These are phyloP conservation scores for Aspergillus tubingensis DNA, from an alignment of 2,329 filamentous ascomycete genomes.

Conservation along the genomic window DNA sequence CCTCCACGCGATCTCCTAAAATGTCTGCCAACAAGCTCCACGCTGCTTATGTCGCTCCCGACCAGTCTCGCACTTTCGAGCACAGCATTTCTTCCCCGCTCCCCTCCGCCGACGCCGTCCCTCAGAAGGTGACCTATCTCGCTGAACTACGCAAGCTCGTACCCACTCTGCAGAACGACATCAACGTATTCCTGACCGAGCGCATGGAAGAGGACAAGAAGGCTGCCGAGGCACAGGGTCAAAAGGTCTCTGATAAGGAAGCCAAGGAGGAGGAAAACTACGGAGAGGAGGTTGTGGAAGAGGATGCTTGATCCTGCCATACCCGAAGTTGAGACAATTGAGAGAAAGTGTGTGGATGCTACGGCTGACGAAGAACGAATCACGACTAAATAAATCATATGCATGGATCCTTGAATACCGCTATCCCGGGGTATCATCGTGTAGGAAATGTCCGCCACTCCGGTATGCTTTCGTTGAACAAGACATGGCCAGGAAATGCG, in stretches of 20 bases:
- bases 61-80: constrained; percentile 34
- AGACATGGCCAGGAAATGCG: constrained; percentile 4
- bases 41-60: constrained; percentile 34
- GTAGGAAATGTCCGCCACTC: constrained; percentile 27
- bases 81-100: constrained; percentile 33
- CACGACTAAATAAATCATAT: constrained; percentile 1
- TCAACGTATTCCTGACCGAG: constrained; percentile 62
- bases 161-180: constrained; percentile 55
- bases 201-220: constrained; percentile 64
- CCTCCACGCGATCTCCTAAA: background rate
- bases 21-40: constrained; percentile 13
- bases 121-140: constrained; percentile 57
- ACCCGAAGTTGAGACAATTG: constrained; percentile 10
- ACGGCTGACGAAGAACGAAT: background rate
- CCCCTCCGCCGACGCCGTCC: constrained; percentile 25
- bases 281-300: constrained; percentile 75
- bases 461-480: constrained; percentile 13
- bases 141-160: constrained; percentile 52
- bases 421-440: constrained; percentile 42
- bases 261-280: constrained; percentile 64
- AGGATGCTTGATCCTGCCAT: constrained; percentile 53
- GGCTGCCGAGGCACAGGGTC: constrained; percentile 33
- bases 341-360: background rate
- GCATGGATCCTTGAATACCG: constrained; percentile 24
- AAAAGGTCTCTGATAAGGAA: constrained; percentile 41